A percentile compares a stretch with the other conserved stretches of the same genome.
These are phyloP conservation scores for Dendrothele bispora DNA, from an alignment of 768 basidiomycete species.

Conservation along the genomic window DNA sequence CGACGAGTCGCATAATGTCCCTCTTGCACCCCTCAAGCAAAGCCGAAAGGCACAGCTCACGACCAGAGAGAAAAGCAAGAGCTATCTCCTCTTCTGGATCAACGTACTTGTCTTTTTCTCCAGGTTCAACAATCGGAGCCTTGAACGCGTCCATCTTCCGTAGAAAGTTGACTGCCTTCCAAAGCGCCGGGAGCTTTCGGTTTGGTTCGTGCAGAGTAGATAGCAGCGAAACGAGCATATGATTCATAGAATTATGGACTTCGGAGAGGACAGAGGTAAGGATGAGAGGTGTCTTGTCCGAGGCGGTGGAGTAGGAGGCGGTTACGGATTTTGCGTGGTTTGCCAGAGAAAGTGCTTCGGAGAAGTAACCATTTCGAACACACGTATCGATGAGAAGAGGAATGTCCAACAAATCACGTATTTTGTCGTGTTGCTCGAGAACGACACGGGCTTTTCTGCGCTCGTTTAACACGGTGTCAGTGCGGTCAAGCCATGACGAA, in stretches of 20 bases:
- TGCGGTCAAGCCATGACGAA: conserved; percentile 67
- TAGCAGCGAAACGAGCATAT: conserved; percentile 80
- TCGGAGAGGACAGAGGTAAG: conserved; percentile 64
- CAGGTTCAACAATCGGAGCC: too few relatives aligned
- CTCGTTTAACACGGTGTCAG: conserved; percentile 72
- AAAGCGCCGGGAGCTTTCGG: conserved; percentile 81
- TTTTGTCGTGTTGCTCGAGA: conserved; percentile 92
- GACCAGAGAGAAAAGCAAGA: conserved; percentile 77
- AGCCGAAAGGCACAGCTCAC: conserved; percentile 60
- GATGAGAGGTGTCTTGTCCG: too few relatives aligned
- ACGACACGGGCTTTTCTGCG: conserved; percentile 78
- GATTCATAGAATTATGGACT: conserved; percentile 63
- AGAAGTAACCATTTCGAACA: conserved; percentile 88
- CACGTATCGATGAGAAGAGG: conserved; percentile 92
- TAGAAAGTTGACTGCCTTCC: conserved; percentile 88
- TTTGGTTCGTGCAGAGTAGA: conserved; percentile 78
- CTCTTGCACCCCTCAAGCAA: conserved; percentile 54
- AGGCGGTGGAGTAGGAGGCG: conserved; percentile 36
- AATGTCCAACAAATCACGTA: conserved; percentile 88
- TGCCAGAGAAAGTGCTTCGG: conserved; percentile 86
- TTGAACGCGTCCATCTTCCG: conserved; percentile 75
- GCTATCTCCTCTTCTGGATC: conserved; percentile 77
- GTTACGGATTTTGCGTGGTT: conserved; percentile 63
- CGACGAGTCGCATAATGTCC: conserved; percentile 40
- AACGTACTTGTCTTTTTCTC: conserved; percentile 21